phyloP scores from a whole-genome alignment of 306 rosid species.

The Phaseolus lunatus region DNA sequence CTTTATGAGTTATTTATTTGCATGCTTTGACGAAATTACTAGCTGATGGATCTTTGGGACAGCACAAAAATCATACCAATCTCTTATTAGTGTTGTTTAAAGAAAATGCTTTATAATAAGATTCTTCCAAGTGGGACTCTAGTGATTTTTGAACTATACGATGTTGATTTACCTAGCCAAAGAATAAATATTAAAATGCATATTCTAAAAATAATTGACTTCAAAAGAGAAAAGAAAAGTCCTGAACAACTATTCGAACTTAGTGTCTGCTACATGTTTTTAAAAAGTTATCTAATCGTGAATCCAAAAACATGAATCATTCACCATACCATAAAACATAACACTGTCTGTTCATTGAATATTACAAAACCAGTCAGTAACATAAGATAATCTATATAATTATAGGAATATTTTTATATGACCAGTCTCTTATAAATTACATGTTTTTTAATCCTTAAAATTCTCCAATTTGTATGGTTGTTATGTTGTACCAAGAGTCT shows the following conservation, averaged over 20 bases:
- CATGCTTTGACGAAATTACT: conserved; percentile 42
- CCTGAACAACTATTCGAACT: not conserved
- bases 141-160: conserved; percentile 8
- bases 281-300: not conserved
- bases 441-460: not conserved
- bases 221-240: not conserved
- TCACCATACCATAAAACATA: not conserved
- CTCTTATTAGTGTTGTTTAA: not conserved
- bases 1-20: conserved; percentile 36
- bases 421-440: too few relatives aligned
- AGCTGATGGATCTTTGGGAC: conserved; percentile 9
- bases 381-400: too few relatives aligned
- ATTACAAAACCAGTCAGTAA: too few relatives aligned
- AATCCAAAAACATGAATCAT: not conserved
- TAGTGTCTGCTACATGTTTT: not conserved
- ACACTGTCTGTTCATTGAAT: too few relatives aligned
- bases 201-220: not conserved
- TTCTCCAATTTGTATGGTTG: not conserved
- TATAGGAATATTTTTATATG: not conserved
- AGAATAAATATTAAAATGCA: not conserved
- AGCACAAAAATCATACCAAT: conserved; percentile 17
- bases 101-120: not conserved
- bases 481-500: not conserved
- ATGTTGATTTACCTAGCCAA: not conserved
- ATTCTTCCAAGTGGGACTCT: conserved; percentile 38